Percentiles rank a stretch among this genome's conserved stretches.
phyloP scores from a whole-genome alignment of 2,329 filamentous ascomycete species.

The Cadophora sp. region DNA sequence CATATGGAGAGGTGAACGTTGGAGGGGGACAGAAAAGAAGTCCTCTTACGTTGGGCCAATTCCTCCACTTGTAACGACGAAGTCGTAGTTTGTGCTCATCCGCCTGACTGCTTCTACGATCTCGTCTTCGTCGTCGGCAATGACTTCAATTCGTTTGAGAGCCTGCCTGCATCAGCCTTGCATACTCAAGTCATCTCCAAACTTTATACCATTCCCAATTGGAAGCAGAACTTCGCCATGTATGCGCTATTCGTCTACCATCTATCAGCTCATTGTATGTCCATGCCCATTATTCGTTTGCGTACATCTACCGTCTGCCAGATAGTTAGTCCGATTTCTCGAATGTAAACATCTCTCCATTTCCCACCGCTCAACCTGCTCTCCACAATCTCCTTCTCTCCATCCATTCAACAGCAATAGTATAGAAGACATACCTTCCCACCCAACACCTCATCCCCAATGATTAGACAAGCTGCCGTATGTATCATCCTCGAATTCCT shows the following conservation, averaged over 20 bases:
- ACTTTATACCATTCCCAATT: slow-evolving; percentile 60
- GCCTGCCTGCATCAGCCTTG: slow-evolving; percentile 51
- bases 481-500: slow-evolving; percentile 74
- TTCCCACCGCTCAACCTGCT: not conserved
- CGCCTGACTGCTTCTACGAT: slow-evolving; percentile 83
- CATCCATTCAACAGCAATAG: not conserved
- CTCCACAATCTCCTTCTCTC: not conserved
- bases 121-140: slow-evolving; percentile 88
- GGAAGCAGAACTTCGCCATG: slow-evolving; percentile 70
- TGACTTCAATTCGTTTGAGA: slow-evolving; percentile 88
- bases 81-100: slow-evolving; percentile 90
- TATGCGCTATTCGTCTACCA: slow-evolving; percentile 67
- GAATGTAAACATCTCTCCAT: not conserved
- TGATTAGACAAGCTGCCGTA: slow-evolving; percentile 91
- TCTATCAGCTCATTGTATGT: slow-evolving; percentile 29
- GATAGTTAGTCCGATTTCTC: slow-evolving; percentile 41
- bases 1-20: not conserved
- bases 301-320: slow-evolving; percentile 48
- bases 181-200: slow-evolving; percentile 46
- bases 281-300: not conserved
- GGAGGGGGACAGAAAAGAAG: slow-evolving; percentile 26
- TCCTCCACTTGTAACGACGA: slow-evolving; percentile 93
- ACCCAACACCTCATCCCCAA: slow-evolving; percentile 95
- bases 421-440: slow-evolving; percentile 74
- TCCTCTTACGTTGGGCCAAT: slow-evolving; percentile 95